Base-by-base conservation (phyloP, 805 yeast genomes). In the Jamesozyma jinghongensis region DNA sequence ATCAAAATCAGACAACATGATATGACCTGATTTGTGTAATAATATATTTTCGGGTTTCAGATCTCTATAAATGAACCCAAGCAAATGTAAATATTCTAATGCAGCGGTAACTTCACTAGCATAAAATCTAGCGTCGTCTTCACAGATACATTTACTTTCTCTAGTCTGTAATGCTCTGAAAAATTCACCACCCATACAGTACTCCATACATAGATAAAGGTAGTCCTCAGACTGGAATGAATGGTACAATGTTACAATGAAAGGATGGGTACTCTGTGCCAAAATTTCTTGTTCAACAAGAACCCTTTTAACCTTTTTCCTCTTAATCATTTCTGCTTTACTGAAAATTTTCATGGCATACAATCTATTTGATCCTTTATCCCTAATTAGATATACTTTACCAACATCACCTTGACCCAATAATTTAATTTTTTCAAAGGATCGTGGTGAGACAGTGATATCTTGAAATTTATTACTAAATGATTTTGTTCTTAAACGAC, bases 161-260 rank as follows among this genome's bases (percentile, higher is more conserved):
- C 97, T 71, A 0, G 97, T 87, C 63, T 92, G 98, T 40, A 92
- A 66, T 0, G 97, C 98, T 45, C 97, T 70, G 69, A 92, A 92
- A 55, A 92, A 92, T 63, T 94, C 99, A 38, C 99, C 98, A 22
- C 99, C 99, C 90, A 92, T 88, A 59, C 99, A 92, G 55, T 90
- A 92, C 60, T 92, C 99, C 95, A 94, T 90, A 64, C 99, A 92
- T 35, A 92, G 73, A 53, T 88, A 92, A 10, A 92, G 65, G 55
- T 84, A 79, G 53, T 88, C 97, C 43, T 85, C 92, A 4, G 95
- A 81, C 64, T 92, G 98, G 67, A 92, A 92, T 0, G 96, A 87
- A 62, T 92, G 99, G 56, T 92, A 90, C 20, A 92, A 68, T 0
- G 98, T 86, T 31, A 92, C 97, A 52, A 92, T 92, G 56, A 92